Conservation (phyloP, 2,329 filamentous ascomycete genomes). For the Aspergillus cejpii region DNA sequence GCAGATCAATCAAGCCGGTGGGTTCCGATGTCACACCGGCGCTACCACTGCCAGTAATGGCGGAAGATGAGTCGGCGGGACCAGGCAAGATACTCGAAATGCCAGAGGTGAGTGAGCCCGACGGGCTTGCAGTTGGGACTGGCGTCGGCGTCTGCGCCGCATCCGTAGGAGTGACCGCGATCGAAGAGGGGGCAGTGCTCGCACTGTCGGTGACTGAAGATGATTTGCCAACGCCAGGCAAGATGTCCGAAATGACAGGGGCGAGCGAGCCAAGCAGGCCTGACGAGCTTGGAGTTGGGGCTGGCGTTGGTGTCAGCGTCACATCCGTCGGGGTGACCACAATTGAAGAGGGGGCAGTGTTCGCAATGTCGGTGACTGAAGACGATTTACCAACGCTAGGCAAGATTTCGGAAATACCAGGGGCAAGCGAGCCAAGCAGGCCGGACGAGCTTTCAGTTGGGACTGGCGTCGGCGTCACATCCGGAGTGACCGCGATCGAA, state of each 20-base stretch:
- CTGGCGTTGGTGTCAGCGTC: background rate
- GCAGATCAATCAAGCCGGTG: conserved; percentile 1
- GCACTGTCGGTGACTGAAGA: background rate
- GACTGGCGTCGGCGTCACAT: background rate
- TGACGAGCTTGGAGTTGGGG: background rate
- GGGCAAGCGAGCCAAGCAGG: background rate
- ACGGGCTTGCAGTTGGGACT: background rate
- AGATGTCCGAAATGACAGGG: background rate
- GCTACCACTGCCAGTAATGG: conserved; percentile 1
- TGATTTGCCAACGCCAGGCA: background rate
- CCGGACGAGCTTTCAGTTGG: background rate
- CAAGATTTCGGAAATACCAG: background rate
- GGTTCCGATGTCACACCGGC: background rate
- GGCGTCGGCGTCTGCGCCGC: background rate
- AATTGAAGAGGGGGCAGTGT: background rate
- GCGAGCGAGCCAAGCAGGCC: background rate
- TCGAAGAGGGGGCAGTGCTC: background rate
- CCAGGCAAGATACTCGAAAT: background rate
- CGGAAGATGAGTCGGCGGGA: background rate
- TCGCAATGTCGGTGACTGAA: background rate
- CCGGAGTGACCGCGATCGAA: background rate
- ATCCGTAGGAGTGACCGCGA: background rate
- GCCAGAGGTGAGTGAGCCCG: background rate
- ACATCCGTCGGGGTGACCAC: background rate
- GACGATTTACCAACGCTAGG: background rate